Conservation (phyloP, 2,329 filamentous ascomycete species). For the Fusarium luffae region DNA sequence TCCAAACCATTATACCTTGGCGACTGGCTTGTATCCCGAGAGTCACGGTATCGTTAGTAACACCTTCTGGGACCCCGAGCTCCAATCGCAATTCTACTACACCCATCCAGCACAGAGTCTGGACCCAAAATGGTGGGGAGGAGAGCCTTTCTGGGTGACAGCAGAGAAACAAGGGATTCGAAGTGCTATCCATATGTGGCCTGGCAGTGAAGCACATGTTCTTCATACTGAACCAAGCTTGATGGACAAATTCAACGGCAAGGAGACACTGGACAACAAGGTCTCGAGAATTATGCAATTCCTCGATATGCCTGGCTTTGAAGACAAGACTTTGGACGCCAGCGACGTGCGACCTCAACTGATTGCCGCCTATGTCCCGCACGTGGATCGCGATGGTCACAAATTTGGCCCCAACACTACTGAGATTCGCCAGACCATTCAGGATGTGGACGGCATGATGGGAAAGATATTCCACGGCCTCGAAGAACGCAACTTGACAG, state of each 20-base stretch:
- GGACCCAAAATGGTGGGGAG: constrained; percentile 92
- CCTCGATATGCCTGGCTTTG: constrained; percentile 82
- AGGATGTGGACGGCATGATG: constrained; percentile 84
- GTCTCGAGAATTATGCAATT: constrained; percentile 83
- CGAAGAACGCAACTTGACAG: constrained; percentile 82
- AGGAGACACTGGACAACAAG: constrained; percentile 79
- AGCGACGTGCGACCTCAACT: constrained; percentile 80
- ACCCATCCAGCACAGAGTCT: constrained; percentile 80
- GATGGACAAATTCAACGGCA: constrained; percentile 85
- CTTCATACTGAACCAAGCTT: constrained; percentile 79
- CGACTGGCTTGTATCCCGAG: constrained; percentile 92
- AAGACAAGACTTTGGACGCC: constrained; percentile 63
- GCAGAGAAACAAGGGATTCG: constrained; percentile 84
- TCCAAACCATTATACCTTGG: constrained; percentile 93
- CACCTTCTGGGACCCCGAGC: constrained; percentile 87
- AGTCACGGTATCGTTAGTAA: constrained; percentile 94
- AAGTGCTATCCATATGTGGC: constrained; percentile 97
- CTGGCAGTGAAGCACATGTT: constrained; percentile 91
- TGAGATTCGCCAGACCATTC: constrained; percentile 83
- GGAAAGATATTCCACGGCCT: constrained; percentile 80
- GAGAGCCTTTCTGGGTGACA: constrained; percentile 93
- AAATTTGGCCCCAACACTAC: constrained; percentile 94
- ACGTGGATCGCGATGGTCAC: constrained; percentile 90
- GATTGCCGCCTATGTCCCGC: constrained; percentile 93
- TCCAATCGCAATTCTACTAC: constrained; percentile 87